phyloP scores from a whole-genome alignment of 1,284 basidiomycete species.

The Marasmius fiardii region DNA sequence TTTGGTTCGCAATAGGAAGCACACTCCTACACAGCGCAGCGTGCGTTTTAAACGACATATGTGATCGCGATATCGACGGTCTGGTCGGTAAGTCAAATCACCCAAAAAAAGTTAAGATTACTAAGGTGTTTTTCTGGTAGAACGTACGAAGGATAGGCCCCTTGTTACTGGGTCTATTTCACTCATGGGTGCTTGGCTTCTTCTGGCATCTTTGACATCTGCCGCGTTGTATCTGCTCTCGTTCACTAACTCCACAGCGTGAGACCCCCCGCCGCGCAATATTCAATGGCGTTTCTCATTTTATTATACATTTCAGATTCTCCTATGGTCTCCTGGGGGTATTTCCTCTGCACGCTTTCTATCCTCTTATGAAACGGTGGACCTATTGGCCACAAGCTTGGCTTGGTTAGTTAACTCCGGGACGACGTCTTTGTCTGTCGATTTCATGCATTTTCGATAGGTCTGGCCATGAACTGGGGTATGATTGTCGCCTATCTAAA shows the following conservation, averaged over 20 bases:
- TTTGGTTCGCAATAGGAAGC: conserved; percentile 19
- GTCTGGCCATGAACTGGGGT: conserved; percentile 29
- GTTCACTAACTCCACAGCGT: not conserved
- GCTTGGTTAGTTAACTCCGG: conserved; percentile 39
- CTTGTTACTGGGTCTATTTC: conserved; percentile 36
- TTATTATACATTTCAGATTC: conserved; percentile 32
- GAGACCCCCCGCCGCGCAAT: not conserved
- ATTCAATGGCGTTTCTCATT: not conserved
- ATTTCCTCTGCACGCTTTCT: conserved; percentile 43
- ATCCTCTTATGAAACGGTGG: conserved; percentile 60
- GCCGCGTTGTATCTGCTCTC: not conserved
- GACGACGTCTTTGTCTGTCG: not conserved
- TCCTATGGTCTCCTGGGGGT: conserved; percentile 29
- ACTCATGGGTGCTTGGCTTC: conserved; percentile 12
- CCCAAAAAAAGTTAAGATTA: no score
- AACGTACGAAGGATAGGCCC: conserved; percentile 46
- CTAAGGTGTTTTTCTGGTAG: no score
- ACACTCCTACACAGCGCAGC: conserved; percentile 28
- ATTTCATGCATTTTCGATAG: conserved; percentile 15
- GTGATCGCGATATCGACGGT: conserved; percentile 35
- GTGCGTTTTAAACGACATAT: conserved; percentile 35
- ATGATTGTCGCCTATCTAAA: conserved; percentile 30
- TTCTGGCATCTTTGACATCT: not conserved
- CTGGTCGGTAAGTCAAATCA: conserved; percentile 26
- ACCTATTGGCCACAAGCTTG: conserved; percentile 73